Evolutionary conservation across 208 protist species (phyloP), one percentile per base, ranked within the genome.

Genomic region (Crithidia sp.): DNA sequence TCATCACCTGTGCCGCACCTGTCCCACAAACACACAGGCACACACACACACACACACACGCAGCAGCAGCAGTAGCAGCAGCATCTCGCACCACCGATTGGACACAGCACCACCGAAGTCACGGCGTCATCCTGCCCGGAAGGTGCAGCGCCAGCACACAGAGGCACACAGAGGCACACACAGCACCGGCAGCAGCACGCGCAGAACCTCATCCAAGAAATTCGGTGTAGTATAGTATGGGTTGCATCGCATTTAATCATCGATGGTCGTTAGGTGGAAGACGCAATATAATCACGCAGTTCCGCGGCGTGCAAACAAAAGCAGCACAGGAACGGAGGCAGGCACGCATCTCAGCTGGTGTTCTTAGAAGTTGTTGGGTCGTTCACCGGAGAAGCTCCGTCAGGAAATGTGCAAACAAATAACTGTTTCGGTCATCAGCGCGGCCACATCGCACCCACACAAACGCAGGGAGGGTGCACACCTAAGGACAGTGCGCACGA

Each of bases 141-240:
- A 57, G 68, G 58, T 56, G 47, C 47, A 64, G 56, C 28, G n/a
- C n/a, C 7, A 9, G 14, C 66, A 50, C 36, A 28, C 28, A 28
- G 28, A 28, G 28, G 28, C 28, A 28, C 28, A 28, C 28, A 28
- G 28, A 28, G 28, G 28, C 28, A n/a, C n/a, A n/a, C n/a, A n/a
- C n/a, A n/a, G n/a, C n/a, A 28, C 45, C 50, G 40, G 36, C 57
- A 54, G 12, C 16, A 5, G 19, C 50, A 64, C 40, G 17, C 37
- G 44, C 49, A 44, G 66, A 60, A 52, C 72, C 6, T 77, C 72
- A 77, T 77, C 57, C 62, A 17, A 59, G 55, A 43, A 67, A 67
- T 60, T 71, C 66, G 66, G 66, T 71, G 55, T 71, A 66, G 72
- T 77, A 60, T 77, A 77, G 72, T 77, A 77, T 77, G 61, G 59